Conservation (phyloP, 495 filamentous ascomycete genomes). For the Aspergillus panamensis region DNA sequence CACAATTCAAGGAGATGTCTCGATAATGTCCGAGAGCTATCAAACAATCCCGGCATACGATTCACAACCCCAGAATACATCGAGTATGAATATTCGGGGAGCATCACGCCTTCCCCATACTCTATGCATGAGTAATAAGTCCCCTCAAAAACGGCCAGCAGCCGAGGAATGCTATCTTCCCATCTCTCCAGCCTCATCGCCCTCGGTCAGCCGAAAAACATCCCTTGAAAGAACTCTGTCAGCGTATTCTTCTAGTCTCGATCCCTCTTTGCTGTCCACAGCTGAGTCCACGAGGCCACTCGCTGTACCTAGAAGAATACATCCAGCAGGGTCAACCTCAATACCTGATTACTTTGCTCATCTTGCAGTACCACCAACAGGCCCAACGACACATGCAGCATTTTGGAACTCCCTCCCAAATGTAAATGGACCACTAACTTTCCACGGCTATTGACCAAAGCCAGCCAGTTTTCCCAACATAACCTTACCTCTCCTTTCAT, state of each 20-base stretch:
- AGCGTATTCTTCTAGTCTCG: conserved; percentile 18
- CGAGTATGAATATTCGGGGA: not conserved
- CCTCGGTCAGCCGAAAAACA: conserved; percentile 19
- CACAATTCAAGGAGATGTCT: conserved; percentile 5
- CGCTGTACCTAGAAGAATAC: conserved; percentile 5
- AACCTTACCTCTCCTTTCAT: not conserved
- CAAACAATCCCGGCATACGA: not conserved
- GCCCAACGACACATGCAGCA: conserved; percentile 9
- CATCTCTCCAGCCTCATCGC: conserved; percentile 20
- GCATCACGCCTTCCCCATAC: not conserved
- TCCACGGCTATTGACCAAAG: conserved; percentile 13
- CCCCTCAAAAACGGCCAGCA: conserved; percentile 12
- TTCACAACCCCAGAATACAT: not conserved
- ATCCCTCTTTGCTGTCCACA: conserved; percentile 14
- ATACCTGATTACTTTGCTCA: conserved; percentile 21
- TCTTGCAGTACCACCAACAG: conserved; percentile 10
- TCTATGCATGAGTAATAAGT: not conserved
- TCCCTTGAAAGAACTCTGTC: conserved; percentile 22
- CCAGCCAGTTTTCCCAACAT: not conserved
- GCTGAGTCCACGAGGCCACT: conserved; percentile 8
- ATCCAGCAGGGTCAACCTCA: conserved; percentile 7
- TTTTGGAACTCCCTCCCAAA: conserved; percentile 17
- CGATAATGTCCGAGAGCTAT: conserved; percentile 25
- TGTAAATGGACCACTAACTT: conserved; percentile 14
- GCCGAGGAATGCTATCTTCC: conserved; percentile 9